Conservation (phyloP, 2,329 filamentous ascomycete species). For the Colletotrichum noveboracense region DNA sequence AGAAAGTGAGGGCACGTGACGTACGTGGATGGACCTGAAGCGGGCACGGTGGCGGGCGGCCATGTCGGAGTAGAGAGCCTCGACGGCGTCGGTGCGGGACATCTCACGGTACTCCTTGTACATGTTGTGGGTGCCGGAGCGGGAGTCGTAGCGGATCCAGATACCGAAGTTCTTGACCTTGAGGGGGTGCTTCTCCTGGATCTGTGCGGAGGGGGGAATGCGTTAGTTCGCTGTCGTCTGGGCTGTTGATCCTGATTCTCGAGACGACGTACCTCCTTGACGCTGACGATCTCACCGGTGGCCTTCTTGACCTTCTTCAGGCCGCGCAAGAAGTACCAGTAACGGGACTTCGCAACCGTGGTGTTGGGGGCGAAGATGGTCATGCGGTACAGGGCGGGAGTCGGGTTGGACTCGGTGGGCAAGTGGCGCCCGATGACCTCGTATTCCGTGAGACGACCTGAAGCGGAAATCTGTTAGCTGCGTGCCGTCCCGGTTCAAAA, state of each 20-base stretch:
- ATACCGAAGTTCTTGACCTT: conserved; percentile 99
- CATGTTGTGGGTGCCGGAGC: conserved; percentile 99
- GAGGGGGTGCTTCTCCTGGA: conserved; percentile 97
- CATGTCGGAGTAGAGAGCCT: conserved; percentile 99
- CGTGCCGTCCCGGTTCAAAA: background rate
- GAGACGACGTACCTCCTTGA: conserved; percentile 83
- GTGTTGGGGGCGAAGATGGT: conserved; percentile 98
- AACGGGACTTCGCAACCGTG: conserved; percentile 98
- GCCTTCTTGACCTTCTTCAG: conserved; percentile 99
- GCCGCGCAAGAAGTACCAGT: conserved; percentile 99
- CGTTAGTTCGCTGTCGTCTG: background rate
- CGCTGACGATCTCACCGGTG: conserved; percentile 97
- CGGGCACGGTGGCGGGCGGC: conserved; percentile 97
- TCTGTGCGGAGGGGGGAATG: conserved; percentile 47
- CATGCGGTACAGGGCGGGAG: conserved; percentile 99
- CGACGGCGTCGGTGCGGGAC: conserved; percentile 92
- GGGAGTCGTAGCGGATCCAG: conserved; percentile 99
- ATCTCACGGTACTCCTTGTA: conserved; percentile 99
- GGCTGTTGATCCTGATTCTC: background rate
- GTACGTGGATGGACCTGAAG: conserved; percentile 98
- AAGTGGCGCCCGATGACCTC: conserved; percentile 99
- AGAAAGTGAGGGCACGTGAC: conserved; percentile 35
- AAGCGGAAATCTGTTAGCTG: conserved; percentile 33
- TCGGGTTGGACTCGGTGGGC: conserved; percentile 96
- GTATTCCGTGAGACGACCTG: conserved; percentile 99